Evolutionary conservation across 257 asterid species (phyloP), one percentile per base, ranked within the genome.

Genomic region (Asclepias syriaca): DNA sequence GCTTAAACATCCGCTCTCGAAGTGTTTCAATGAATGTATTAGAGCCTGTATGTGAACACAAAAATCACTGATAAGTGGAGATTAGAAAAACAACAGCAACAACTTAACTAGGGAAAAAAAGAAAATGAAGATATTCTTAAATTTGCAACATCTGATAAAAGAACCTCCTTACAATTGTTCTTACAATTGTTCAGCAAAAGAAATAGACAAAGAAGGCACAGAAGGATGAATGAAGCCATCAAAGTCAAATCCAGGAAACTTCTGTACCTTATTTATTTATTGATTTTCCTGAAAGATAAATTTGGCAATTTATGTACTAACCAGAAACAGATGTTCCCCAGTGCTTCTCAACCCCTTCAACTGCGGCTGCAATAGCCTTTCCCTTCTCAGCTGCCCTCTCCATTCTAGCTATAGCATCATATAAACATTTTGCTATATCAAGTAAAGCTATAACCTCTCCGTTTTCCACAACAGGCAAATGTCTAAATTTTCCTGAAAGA

Each of bases 321-420:
- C 99, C 99, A 65, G 97, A 84, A 64, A 79, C 83, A 49, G 97
- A 85, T 64, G 98, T 76, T 24, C 98, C 97, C 99, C 98, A 92
- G 69, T 92, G 98, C 82, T 90, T 95, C 81, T 95, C 99, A 71
- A 90, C 99, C 60, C 99, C 98, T 87, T 95, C 96, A 72, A 95
- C 99, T 32, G 97, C 96, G 78, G 98, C 96, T 29, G 98, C 97
- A 66, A 92, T 92, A 72, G 99, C 98, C 82, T 95, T 95, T 74
- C 99, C 99, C 86, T 95, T 95, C 86, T 95, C 99, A 65, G 98
- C 90, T 34, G 96, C 97, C 81, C 97, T 88, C 84, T 95, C 99
- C 93, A 95, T 78, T 74, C 99, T 96, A 74, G 99, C 93, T 24
- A 95, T 92, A 61, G 98, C 99, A 83, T 95, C 99, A 48, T 95